Conservation (phyloP, 176 grass and related monocot species). For the Tuctoria greenei region DNA sequence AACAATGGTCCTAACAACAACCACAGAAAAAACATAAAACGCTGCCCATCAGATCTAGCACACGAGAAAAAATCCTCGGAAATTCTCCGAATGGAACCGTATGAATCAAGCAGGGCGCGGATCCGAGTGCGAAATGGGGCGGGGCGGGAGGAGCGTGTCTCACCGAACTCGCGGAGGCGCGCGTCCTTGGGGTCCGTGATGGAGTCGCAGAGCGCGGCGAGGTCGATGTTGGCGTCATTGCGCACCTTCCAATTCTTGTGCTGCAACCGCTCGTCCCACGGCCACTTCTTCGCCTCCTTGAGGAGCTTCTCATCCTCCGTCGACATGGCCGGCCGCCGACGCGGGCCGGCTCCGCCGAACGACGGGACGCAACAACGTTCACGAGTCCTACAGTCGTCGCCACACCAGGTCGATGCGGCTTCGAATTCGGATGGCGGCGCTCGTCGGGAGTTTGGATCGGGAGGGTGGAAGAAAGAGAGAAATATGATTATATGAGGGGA, state of each 20-base stretch:
- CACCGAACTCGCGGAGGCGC: slow-evolving; percentile 92
- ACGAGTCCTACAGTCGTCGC: slow-evolving; percentile 2
- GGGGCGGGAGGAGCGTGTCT: slow-evolving; percentile 36
- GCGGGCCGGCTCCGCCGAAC: slow-evolving; percentile 29
- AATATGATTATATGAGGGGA: slow-evolving; percentile 22
- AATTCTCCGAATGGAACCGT: slow-evolving; percentile 13
- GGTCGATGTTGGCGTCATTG: slow-evolving; percentile 98
- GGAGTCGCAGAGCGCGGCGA: slow-evolving; percentile 75
- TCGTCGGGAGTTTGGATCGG: slow-evolving; percentile 39
- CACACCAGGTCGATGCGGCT: slow-evolving; percentile 36
- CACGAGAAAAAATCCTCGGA: background rate
- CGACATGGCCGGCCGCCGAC: slow-evolving; percentile 55
- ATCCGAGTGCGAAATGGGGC: slow-evolving; percentile 35
- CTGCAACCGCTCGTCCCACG: slow-evolving; percentile 93
- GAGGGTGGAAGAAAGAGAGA: background rate
- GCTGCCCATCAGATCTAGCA: slow-evolving; percentile 53
- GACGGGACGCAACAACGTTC: background rate
- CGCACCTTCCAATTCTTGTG: slow-evolving; percentile 99
- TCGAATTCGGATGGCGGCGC: slow-evolving; percentile 42
- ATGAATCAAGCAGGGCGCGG: slow-evolving; percentile 23
- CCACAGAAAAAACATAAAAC: slow-evolving; percentile 1
- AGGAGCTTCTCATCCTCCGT: slow-evolving; percentile 99
- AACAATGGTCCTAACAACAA: slow-evolving; percentile 76
- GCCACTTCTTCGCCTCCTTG: slow-evolving; percentile 97
- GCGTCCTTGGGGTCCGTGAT: slow-evolving; percentile 97